Evolutionary conservation across 139 green algal species (phyloP).

Genomic region (Mychonastes homosphaera): DNA sequence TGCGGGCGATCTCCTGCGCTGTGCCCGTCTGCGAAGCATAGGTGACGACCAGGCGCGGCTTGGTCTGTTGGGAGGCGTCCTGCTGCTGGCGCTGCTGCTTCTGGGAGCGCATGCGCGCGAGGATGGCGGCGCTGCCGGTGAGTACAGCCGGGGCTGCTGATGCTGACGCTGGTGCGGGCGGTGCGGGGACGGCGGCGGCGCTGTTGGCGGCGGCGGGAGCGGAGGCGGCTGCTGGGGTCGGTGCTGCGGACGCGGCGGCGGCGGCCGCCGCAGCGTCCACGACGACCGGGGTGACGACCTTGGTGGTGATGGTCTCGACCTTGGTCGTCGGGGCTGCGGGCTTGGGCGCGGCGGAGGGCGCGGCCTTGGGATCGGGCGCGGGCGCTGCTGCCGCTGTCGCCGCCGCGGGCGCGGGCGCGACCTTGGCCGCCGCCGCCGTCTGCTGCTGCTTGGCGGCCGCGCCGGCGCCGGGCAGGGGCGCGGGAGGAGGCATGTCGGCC

Average conservation of each 20-base stretch:
- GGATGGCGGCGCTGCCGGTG: conserved; percentile 42
- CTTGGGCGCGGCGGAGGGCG: no score
- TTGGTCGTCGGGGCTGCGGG: not conserved
- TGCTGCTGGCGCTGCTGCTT: not conserved
- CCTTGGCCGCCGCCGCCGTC: no score
- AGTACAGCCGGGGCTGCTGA: conserved; percentile 3
- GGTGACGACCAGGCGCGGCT: conserved; percentile 37
- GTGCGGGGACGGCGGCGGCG: not conserved
- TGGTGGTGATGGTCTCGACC: not conserved
- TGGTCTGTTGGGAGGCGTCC: not conserved
- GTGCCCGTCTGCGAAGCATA: conserved; percentile 92
- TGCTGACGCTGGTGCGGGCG: not conserved
- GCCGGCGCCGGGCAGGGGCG: no score
- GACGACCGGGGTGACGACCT: not conserved
- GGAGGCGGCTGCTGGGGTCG: conserved; percentile 1
- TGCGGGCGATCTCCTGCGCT: conserved; percentile 77
- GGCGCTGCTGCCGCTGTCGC: no score
- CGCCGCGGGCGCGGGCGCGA: no score
- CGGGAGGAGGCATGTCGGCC: no score
- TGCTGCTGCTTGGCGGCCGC: no score
- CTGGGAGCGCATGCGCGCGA: conserved; percentile 24
- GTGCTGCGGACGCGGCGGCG: conserved; percentile 1
- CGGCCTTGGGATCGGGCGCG: no score
- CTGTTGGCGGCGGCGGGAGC: not conserved
- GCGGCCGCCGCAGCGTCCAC: not conserved